A percentile compares a stretch with the other conserved stretches of the same genome.
Conservation (phyloP, 1,139 yeast genomes). For the Blastobotrys serpentis region DNA sequence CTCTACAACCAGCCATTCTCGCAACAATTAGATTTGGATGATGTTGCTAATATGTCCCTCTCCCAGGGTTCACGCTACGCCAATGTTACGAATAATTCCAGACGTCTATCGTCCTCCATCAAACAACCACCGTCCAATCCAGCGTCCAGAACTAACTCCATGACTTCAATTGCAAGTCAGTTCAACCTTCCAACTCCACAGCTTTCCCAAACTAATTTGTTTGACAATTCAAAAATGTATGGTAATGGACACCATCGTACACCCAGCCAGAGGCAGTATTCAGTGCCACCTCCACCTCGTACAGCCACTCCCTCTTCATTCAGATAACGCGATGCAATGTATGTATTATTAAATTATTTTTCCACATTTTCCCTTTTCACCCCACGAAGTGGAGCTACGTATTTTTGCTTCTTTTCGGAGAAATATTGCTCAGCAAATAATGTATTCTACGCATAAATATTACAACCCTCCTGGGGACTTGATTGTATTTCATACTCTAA, state of each 20-base stretch:
- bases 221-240: not conserved
- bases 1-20: constrained; percentile 25
- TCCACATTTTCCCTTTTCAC: too few relatives aligned
- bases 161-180: constrained; percentile 13
- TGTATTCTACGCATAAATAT: too few relatives aligned
- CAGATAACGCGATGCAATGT: not conserved
- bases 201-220: not conserved
- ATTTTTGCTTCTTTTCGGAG: not conserved
- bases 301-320: not conserved
- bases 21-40: constrained; percentile 35
- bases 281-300: constrained; percentile 4
- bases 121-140: constrained; percentile 17
- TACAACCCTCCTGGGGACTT: too few relatives aligned
- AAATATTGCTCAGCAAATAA: not conserved
- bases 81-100: constrained; percentile 19
- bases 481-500: too few relatives aligned
- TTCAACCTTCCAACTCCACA: constrained; percentile 8
- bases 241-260: not conserved
- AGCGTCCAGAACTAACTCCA: constrained; percentile 22
- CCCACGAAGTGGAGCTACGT: too few relatives aligned
- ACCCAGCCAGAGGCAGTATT: constrained; percentile 1
- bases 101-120: constrained; percentile 19
- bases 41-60: constrained; percentile 24
- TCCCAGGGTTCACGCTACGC: constrained; percentile 27
- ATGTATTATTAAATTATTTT: constrained; percentile 7